These are phyloP conservation scores for Raphanus hybrid DNA, from an alignment of 441 rosid species.

Conservation along the genomic window DNA sequence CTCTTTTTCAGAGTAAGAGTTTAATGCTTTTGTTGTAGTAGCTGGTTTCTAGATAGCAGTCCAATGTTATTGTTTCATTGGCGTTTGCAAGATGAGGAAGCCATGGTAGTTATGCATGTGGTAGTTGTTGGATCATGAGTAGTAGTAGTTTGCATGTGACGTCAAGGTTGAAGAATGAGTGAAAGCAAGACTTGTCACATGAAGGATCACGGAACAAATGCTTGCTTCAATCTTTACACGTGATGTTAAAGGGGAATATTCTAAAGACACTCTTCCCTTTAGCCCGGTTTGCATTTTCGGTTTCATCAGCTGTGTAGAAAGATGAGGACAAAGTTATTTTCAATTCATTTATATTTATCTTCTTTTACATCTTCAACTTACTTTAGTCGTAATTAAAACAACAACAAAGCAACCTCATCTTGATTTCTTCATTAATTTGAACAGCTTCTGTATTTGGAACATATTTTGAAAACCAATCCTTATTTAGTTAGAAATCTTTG, in stretches of 20 bases:
- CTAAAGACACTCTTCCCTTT: not conserved
- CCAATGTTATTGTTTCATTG: conserved; percentile 1
- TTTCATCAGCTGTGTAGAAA: not conserved
- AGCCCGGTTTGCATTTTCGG: not conserved
- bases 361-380: not conserved
- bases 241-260: not conserved
- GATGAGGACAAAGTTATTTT: no score
- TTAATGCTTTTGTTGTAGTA: not conserved
- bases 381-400: no score
- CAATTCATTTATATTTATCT: no score
- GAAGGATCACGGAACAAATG: conserved; percentile 9
- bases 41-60: not conserved
- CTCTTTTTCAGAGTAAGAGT: conserved; percentile 1
- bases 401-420: not conserved
- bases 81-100: conserved; percentile 16
- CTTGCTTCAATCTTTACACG: not conserved
- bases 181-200: conserved; percentile 34
- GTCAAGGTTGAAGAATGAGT: conserved; percentile 18
- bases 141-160: conserved; percentile 21
- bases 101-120: conserved; percentile 15
- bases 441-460: not conserved
- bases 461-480: not conserved
- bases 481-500: no score
- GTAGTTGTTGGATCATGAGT: conserved; percentile 26
- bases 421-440: not conserved